Base-by-base conservation (phyloP, 306 rosid genomes). In the Quillaja saponaria region DNA sequence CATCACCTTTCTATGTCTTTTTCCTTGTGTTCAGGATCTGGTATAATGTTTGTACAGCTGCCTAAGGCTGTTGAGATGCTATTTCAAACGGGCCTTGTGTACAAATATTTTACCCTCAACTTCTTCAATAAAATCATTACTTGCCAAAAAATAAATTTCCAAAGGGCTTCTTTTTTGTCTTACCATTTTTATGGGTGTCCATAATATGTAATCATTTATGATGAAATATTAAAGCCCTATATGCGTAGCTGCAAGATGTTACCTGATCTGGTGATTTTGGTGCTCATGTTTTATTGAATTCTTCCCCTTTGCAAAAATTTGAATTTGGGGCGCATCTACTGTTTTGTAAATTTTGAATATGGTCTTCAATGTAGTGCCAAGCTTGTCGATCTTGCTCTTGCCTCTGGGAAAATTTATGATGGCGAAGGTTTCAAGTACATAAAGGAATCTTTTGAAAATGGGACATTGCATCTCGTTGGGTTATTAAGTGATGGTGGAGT, bases 371-470 rank as follows among this genome's bases (percentile, higher is more conserved):
- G 17, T 70, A 86, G 95, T 56, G 99, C 99, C 8, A 94, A 94
- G 91, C 97, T 94, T 66, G 99, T 94, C 45, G 97, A 94, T 76
- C 44, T 17, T 51, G 99, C 97, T 52, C 97, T 94, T 76, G 99
- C 71, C 46, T 64, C 95, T 45, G 99, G 96, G 61, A 94, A 90
- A 61, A 78, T 94, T 38, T 94, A 39, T 13, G 84, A 81, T 0
- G 99, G 86, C 34, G 96, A 83, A 56, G 99, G 99, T 47, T 94
- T 89, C 68, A 83, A 85, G 44, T 94, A 89, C 76, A 75, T 94
- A 19, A 76, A 85, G 71, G 87, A 85, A 78, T 66, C 68, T 46
- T 88, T 91, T 41, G 82, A 60, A 34, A 84, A 58, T 3, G 81
- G 84, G 55, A 91, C 96, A 7, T 80, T 91, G 80, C 97, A 91